Evolutionary conservation across 345 rosid genomes (phyloP).

Genomic region (Eucalyptus grandis): DNA sequence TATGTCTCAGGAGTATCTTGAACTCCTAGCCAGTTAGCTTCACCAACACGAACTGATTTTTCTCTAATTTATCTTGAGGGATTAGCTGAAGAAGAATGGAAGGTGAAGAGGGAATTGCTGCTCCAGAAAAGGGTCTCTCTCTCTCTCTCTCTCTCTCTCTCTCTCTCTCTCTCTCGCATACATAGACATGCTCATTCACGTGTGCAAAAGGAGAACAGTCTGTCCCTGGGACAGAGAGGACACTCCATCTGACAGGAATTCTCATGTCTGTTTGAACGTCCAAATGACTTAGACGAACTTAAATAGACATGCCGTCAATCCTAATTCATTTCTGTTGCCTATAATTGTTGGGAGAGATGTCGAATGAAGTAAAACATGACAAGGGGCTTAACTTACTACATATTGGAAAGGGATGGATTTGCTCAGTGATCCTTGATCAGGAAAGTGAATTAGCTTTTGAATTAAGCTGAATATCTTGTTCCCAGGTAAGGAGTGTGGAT

Average conservation of each 20-base stretch:
- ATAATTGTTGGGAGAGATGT: not conserved
- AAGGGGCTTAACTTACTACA: not conserved
- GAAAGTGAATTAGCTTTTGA: not conserved
- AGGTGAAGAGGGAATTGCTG: slow-evolving; percentile 65
- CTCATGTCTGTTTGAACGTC: not conserved
- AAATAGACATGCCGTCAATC: not conserved
- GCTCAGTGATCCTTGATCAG: not conserved
- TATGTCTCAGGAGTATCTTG: not conserved
- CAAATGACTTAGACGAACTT: not conserved
- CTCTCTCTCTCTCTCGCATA: not conserved
- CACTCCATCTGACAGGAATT: not conserved
- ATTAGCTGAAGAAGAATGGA: slow-evolving; percentile 98
- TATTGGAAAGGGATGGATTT: not conserved
- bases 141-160: not conserved
- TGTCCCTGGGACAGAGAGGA: not conserved
- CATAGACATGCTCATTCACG: not conserved
- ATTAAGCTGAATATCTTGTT: not conserved
- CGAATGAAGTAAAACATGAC: not conserved
- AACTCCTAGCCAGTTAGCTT: not conserved
- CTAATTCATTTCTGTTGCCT: not conserved
- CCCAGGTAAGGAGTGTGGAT: slow-evolving; percentile 89
- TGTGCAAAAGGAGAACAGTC: not conserved
- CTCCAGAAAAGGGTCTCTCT: slow-evolving; percentile 62
- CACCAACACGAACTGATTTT: not conserved
- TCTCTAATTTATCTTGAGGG: slow-evolving; percentile 19